Evolutionary conservation across 2,329 filamentous ascomycete genomes (phyloP), one percentile per base, ranked within the genome.

Genomic region (Fusarium phyllophilum): DNA sequence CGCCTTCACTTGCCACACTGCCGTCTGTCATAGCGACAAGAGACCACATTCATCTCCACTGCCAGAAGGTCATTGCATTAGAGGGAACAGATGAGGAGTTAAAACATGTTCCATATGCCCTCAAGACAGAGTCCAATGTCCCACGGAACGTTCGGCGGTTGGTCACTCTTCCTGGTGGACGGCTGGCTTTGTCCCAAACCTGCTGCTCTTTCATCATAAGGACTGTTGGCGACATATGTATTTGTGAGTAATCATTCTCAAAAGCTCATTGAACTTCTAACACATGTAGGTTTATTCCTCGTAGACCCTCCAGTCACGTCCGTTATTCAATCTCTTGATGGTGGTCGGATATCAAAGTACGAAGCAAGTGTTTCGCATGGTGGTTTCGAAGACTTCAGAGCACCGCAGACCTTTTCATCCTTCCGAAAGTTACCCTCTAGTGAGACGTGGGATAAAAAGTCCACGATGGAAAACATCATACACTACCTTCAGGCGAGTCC

Each of bases 1-100:
- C 38, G 0, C 54, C 54, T 0, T 44, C 29, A 11, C 3, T 7
- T 1, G 54, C 54, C 0, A 42, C 12, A 0, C 13, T 56, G 0
- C 38, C 38, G 0, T 56, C 54, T 0, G 1, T 3, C 0, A 56
- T 44, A 56, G 38, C 26, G 0, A 56, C 22, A 5, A 56, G 22
- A 5, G 29, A 56, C 3, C 29, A 44, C 12, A 56, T 56, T 8
- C 54, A 42, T 6, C 38, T 56, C 7, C 54, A 56, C 6, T 34
- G 22, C 4, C 54, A 56, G 4, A 56, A 56, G 11, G 38, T 56
- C 1, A 44, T 56, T 0, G 54, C 29, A 0, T 22, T 56, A 0
- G 38, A 34, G 0, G 54, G 38, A 26, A 8, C 29, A 0, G 38
- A 56, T 0, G 38, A 34, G 0, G 36, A 42, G 14, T 2, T 56